Base-by-base conservation (phyloP, 2,329 filamentous ascomycete species). In the Colletotrichum tropicicola region DNA sequence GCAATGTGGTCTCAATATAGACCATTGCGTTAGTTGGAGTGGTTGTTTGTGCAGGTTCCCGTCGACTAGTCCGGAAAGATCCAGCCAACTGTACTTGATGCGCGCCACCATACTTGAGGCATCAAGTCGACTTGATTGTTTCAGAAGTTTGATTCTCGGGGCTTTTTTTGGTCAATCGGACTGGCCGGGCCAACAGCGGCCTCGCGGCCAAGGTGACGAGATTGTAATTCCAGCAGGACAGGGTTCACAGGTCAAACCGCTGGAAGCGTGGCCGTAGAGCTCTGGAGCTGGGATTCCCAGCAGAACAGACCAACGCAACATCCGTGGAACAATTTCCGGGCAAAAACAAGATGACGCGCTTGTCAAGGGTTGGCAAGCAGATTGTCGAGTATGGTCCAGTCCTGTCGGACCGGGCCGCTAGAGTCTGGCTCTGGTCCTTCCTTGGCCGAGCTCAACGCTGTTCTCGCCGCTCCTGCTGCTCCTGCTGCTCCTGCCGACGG, bases 11-110 rank as follows among this genome's bases (percentile, higher is more conserved):
- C 44, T 70, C 72, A 74, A 74, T 72, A 73, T 74, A 62, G 58
- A 58, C 56, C 69, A 64, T 70, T 68, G 65, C 67, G 35, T 55
- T 47, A 64, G 53, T 47, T 43, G 59, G 55, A 58, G 54, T 39
- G 35, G 71, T 76, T 70, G 72, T 77, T 74, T 77, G 78, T 77
- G 79, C 77, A 75, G 71, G 73, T 74, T 76, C 72, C 79, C 79
- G 78, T 48, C n/a, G 39, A 53, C 75, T 68, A 70, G 71, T 70
- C 73, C 71, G 70, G 73, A 70, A 71, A 70, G 70, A 72, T 71
- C 52, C 51, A 57, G 56, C 21, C 51, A 53, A 48, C 17, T 62
- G 59, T 59, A 44, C 25, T 44, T 41, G 43, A 58, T 53, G 59
- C 63, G 49, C 57, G 41, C 41, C 62, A 60, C 39, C 56, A 66